Evolutionary conservation across 1,284 basidiomycete species (phyloP).

Genomic region (Ganoderma lucidum): DNA sequence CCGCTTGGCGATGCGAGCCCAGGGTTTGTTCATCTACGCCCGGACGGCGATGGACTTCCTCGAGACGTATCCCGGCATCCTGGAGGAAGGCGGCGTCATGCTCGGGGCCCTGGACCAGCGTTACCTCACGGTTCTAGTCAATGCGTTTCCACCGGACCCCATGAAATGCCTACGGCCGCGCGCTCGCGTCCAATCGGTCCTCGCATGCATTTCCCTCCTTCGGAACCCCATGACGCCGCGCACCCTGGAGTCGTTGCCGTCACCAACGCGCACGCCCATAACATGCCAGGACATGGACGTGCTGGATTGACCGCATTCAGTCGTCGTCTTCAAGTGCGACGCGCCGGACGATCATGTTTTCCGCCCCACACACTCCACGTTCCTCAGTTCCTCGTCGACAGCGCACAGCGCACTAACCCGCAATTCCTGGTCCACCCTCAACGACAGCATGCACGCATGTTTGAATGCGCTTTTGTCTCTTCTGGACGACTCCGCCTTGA

Average conservation of each 20-base stretch:
- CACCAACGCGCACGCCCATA: neutral
- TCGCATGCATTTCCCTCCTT: constrained; percentile 8
- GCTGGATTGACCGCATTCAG: constrained; percentile 17
- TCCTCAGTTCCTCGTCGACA: constrained; percentile 23
- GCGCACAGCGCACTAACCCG: neutral
- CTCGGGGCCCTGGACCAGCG: constrained; percentile 16
- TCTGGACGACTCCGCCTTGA: neutral
- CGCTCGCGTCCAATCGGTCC: constrained; percentile 1
- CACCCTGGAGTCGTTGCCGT: constrained; percentile 1
- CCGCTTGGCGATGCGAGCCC: constrained; percentile 13
- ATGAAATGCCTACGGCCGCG: neutral
- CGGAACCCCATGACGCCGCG: constrained; percentile 10
- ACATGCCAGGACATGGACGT: constrained; percentile 6
- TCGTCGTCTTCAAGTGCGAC: constrained; percentile 13
- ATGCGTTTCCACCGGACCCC: constrained; percentile 1
- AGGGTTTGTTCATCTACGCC: constrained; percentile 24
- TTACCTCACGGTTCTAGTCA: constrained; percentile 4
- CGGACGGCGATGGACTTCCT: constrained; percentile 15
- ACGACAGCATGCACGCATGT: neutral
- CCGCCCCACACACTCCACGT: constrained; percentile 18
- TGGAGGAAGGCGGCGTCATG: constrained; percentile 1
- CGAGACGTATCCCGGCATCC: constrained; percentile 7
- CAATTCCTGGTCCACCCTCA: neutral
- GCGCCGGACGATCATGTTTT: constrained; percentile 3
- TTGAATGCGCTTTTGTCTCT: neutral